Evolutionary conservation across 495 filamentous ascomycete genomes (phyloP).

Genomic region (Penicillium cosmopolitanum): DNA sequence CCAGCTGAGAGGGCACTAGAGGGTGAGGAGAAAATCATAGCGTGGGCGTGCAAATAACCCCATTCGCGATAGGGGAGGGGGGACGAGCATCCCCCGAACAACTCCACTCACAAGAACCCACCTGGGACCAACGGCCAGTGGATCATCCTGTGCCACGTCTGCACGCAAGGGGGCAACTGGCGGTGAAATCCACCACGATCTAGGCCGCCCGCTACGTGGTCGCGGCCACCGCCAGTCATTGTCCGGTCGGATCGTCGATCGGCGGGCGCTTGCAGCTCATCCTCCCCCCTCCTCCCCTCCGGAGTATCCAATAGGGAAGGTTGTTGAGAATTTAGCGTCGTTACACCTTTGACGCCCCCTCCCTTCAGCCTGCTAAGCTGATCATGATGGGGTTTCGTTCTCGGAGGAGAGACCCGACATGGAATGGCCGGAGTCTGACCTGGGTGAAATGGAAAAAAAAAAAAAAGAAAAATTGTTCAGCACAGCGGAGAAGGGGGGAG

Average conservation of each 20-base stretch:
- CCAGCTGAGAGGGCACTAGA: neutral
- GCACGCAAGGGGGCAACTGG: constrained; percentile 35
- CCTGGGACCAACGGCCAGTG: neutral
- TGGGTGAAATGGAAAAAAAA: neutral
- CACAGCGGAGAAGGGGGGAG: too few relatives aligned
- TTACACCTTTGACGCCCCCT: constrained; percentile 28
- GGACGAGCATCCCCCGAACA: neutral
- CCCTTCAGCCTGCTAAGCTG: neutral
- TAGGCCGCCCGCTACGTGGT: constrained; percentile 35
- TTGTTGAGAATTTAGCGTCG: constrained; percentile 10
- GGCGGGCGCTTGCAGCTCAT: constrained; percentile 29
- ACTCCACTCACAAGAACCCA: constrained; percentile 9
- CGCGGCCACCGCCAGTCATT: constrained; percentile 32
- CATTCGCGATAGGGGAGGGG: neutral
- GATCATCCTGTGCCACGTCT: constrained; percentile 27
- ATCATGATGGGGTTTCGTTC: constrained; percentile 3
- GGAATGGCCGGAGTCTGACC: constrained; percentile 1
- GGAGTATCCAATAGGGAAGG: neutral
- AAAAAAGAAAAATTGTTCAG: too few relatives aligned
- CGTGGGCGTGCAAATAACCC: neutral
- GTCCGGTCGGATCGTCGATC: constrained; percentile 36
- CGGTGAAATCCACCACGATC: constrained; percentile 38
- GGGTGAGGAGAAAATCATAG: neutral
- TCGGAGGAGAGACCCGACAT: constrained; percentile 17
- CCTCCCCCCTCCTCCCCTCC: neutral